These are phyloP conservation scores for Kregervanrija pseudodelftensis DNA, from an alignment of 805 yeast species.

Conservation along the genomic window DNA sequence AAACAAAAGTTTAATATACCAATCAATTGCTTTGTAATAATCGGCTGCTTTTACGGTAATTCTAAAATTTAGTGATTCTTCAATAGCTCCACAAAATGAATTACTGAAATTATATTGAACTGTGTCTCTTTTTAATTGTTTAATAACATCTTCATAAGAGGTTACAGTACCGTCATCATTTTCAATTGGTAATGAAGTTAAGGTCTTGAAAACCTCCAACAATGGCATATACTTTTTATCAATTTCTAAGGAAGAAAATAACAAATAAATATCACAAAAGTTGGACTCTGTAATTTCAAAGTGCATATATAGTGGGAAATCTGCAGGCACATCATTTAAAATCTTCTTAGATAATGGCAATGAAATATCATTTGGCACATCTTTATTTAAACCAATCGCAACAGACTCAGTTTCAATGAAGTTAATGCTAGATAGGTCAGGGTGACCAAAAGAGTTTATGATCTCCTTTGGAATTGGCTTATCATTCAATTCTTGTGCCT, in stretches of 20 bases:
- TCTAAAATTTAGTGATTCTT: constrained; percentile 58
- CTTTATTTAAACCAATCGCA: constrained; percentile 43
- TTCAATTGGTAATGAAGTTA: constrained; percentile 67
- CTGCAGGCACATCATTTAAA: constrained; percentile 30
- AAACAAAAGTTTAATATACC: constrained; percentile 65
- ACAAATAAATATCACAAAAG: constrained; percentile 62
- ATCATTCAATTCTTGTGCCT: constrained; percentile 65
- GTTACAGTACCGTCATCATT: constrained; percentile 51
- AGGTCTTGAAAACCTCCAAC: constrained; percentile 54
- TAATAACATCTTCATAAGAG: constrained; percentile 71
- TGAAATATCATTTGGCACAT: constrained; percentile 20
- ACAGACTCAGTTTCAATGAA: constrained; percentile 68
- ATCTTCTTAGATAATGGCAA: constrained; percentile 18
- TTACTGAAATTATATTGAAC: constrained; percentile 48
- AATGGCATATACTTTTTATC: constrained; percentile 53
- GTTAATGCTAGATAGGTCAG: constrained; percentile 66
- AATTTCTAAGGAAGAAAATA: constrained; percentile 48
- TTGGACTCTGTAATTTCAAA: constrained; percentile 75
- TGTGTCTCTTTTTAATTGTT: constrained; percentile 66
- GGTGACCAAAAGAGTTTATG: constrained; percentile 54
- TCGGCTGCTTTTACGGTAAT: constrained; percentile 56
- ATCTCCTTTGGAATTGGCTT: constrained; percentile 68
- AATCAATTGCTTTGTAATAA: constrained; percentile 62
- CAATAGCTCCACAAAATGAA: constrained; percentile 53
- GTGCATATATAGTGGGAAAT: constrained; percentile 65